phyloP scores from a whole-genome alignment of 495 filamentous ascomycete genomes.

The Haplographium delicatum region DNA sequence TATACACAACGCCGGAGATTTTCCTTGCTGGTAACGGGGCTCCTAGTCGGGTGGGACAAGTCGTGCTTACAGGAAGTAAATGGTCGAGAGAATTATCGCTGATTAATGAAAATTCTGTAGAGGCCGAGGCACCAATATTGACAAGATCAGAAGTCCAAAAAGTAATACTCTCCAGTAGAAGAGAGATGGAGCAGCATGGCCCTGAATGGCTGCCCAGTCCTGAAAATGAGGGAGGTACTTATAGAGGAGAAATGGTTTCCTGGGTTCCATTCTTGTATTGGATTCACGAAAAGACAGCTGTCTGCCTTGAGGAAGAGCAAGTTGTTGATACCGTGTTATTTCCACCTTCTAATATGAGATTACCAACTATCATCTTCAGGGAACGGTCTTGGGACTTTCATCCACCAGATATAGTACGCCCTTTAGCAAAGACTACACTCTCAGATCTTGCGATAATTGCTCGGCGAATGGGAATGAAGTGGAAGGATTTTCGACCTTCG shows the following conservation, averaged over 20 bases:
- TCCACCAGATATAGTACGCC: conserved; percentile 29
- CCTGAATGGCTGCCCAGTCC: no score
- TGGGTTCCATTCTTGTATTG: conserved; percentile 18
- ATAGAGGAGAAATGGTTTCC: conserved; percentile 12
- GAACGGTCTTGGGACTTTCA: conserved; percentile 34
- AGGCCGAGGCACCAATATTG: not conserved
- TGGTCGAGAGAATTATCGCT: conserved; percentile 5
- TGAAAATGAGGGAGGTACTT: no score
- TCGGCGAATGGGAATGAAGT: conserved; percentile 31
- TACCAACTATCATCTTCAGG: conserved; percentile 17
- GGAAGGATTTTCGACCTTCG: conserved; percentile 29
- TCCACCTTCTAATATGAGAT: not conserved
- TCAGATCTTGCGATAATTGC: conserved; percentile 29
- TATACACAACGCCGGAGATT: conserved; percentile 40
- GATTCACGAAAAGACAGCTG: conserved; percentile 12
- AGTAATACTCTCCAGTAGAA: no score
- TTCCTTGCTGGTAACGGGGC: conserved; percentile 31
- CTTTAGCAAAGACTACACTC: conserved; percentile 26
- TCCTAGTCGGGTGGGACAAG: not conserved
- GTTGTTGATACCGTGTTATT: not conserved
- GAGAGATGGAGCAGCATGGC: not conserved
- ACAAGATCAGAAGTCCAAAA: not conserved
- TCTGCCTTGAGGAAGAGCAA: not conserved
- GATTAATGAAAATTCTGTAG: not conserved
- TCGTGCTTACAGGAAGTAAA: conserved; percentile 9